phyloP scores from a whole-genome alignment of 805 yeast species.

The Metschnikowia drakensbergensis region DNA sequence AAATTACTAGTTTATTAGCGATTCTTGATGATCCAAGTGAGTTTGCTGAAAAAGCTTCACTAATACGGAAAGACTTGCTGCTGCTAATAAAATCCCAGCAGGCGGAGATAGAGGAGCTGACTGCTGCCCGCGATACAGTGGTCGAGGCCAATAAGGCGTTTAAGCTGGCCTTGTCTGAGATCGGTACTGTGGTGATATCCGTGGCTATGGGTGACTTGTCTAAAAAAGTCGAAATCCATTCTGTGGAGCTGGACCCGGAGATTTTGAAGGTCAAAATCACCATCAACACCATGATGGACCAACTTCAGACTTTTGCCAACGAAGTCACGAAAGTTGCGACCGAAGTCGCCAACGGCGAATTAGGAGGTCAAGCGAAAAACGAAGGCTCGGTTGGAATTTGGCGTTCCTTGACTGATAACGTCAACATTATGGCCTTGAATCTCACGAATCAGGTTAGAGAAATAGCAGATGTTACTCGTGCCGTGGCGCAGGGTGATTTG shows the following conservation, averaged over 20 bases:
- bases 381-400: slow-evolving; percentile 86
- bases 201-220: slow-evolving; percentile 88
- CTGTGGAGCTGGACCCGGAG: slow-evolving; percentile 72
- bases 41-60: slow-evolving; percentile 25
- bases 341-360: slow-evolving; percentile 84
- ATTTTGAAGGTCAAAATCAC: slow-evolving; percentile 75
- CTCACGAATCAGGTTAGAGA: slow-evolving; percentile 69
- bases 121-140: slow-evolving; percentile 33
- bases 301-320: slow-evolving; percentile 71
- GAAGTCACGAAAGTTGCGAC: slow-evolving; percentile 85
- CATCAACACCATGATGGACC: slow-evolving; percentile 87
- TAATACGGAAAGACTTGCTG: slow-evolving; percentile 30
- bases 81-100: slow-evolving; percentile 31
- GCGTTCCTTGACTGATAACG: slow-evolving; percentile 79
- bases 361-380: slow-evolving; percentile 85
- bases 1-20: slow-evolving; percentile 29
- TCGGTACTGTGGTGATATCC: slow-evolving; percentile 81
- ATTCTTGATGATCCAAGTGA: slow-evolving; percentile 39
- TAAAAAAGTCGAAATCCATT: slow-evolving; percentile 71
- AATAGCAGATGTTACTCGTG: slow-evolving; percentile 84
- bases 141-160: slow-evolving; percentile 63
- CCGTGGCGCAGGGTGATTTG: slow-evolving; percentile 83
- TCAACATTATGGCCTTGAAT: slow-evolving; percentile 84
- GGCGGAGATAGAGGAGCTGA: slow-evolving; percentile 22
- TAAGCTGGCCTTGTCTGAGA: slow-evolving; percentile 68